These are phyloP conservation scores for Populus pruinosa DNA, from an alignment of 345 rosid species.

Conservation along the genomic window DNA sequence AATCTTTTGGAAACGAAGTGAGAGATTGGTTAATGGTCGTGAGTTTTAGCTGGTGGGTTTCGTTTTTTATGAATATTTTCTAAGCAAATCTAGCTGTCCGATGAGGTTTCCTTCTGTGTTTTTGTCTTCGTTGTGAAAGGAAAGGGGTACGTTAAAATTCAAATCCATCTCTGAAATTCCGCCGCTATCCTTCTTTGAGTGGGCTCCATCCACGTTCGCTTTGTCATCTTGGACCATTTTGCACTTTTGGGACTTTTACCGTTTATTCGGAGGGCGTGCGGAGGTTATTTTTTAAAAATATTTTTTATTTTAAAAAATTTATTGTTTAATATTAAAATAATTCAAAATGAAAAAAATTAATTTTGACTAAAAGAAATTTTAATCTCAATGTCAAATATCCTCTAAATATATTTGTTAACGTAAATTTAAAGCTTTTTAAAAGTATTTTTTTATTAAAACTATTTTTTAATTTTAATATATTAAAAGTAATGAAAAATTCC, in stretches of 20 bases:
- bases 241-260: slow-evolving; percentile 2
- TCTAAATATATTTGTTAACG: too few relatives aligned
- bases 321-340: too few relatives aligned
- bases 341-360: too few relatives aligned
- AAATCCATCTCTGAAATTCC: slow-evolving; percentile 46
- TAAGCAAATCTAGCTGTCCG: background rate
- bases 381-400: too few relatives aligned
- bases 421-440: too few relatives aligned
- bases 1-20: background rate
- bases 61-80: background rate
- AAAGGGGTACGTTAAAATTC: slow-evolving; percentile 31
- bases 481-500: too few relatives aligned
- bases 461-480: too few relatives aligned
- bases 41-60: background rate
- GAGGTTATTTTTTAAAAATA: too few relatives aligned
- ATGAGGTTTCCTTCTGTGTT: background rate
- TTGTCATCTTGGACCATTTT: slow-evolving; percentile 8
- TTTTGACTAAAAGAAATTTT: too few relatives aligned
- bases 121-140: background rate
- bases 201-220: slow-evolving; percentile 20
- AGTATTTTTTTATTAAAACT: too few relatives aligned
- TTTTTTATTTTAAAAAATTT: too few relatives aligned
- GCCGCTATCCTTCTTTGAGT: slow-evolving; percentile 41
- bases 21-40: background rate
- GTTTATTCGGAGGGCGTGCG: too few relatives aligned